Percentiles rank a stretch among this genome's conserved stretches.
These are phyloP conservation scores for Filobasidium floriforme DNA, from an alignment of 768 basidiomycete species.

Conservation along the genomic window DNA sequence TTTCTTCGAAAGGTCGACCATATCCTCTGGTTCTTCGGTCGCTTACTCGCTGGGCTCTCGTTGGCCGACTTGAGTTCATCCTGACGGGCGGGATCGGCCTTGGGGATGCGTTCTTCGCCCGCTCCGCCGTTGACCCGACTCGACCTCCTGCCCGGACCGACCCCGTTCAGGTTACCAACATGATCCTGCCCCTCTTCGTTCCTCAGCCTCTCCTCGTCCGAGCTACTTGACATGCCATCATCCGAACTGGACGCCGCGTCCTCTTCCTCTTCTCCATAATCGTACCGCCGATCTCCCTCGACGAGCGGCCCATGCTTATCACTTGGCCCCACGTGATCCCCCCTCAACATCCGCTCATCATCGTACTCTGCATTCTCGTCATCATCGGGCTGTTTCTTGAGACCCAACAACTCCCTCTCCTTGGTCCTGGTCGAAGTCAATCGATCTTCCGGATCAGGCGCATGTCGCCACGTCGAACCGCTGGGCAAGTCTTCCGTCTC, in stretches of 20 bases:
- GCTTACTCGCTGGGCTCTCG: conserved; percentile 9
- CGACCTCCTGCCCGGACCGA: neutral
- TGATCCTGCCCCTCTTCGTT: conserved; percentile 19
- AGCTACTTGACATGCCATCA: conserved; percentile 5
- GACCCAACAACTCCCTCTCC: conserved; percentile 14
- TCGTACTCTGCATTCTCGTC: conserved; percentile 13
- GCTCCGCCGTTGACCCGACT: neutral
- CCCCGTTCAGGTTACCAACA: conserved; percentile 4
- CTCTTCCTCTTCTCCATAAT: conserved; percentile 5
- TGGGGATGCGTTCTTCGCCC: conserved; percentile 12
- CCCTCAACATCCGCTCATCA: conserved; percentile 15
- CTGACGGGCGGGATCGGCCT: conserved; percentile 6
- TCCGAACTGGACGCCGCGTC: conserved; percentile 12
- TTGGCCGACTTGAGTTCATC: conserved; percentile 18
- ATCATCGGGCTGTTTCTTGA: conserved; percentile 6
- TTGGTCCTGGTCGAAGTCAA: conserved; percentile 20
- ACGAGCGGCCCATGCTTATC: neutral
- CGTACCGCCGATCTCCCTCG: neutral
- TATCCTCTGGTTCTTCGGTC: conserved; percentile 14
- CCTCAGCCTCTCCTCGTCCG: conserved; percentile 11
- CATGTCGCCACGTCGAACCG: conserved; percentile 16
- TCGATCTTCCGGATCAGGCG: conserved; percentile 20
- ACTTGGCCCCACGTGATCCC: conserved; percentile 15
- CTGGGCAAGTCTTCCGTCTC: conserved; percentile 37
- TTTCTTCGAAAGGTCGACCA: conserved; percentile 20